Evolutionary conservation across 108 stramenopile species (phyloP), one percentile per base, ranked within the genome.

Genomic region (Nannochloropsis gaditana): DNA sequence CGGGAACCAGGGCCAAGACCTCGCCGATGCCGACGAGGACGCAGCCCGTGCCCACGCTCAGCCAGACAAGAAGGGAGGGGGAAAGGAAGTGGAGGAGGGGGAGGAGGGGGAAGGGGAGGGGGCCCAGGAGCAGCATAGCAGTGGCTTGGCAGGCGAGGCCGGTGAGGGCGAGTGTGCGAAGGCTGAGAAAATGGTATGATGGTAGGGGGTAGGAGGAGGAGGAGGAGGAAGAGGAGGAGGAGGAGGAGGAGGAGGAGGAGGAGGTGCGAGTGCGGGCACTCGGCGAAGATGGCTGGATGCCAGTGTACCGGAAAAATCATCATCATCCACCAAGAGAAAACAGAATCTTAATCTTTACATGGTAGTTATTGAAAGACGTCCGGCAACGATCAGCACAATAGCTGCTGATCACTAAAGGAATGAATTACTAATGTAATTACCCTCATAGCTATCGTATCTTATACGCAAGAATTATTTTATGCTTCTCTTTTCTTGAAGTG

Each of bases 341-440:
- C 11, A 15, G 47, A 15, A 50, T 11, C 10, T 10, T 11, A 84
- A 94, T 93, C 80, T 95, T 94, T 11, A 87, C 87, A 89, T 87
- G 47, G 79, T 80, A 9, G 93, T 82, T 6, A 95, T 50, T 10
- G 10, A 15, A 50, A 50, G 0, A 50, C 11, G 1, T 50, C 11
- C 11, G 11, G 47, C 47, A 50, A 50, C 10, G 47, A 10, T 50
- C 11, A 15, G 15, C 10, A 10, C 10, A 50, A 50, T 11, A 50
- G 47, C 10, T 11, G 15, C 10, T 50, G 47, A 50, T 10, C 11
- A 50, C 10, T 10, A 15, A 15, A 50, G 15, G 47, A 50, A 50
- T 31, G 31, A 31, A 31, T 31, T 31, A 31, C 31, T 31, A 31
- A 31, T 1, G 31, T 31, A 31, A 31, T 31, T 31, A 31, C 31